Evolutionary conservation across 1,284 basidiomycete species (phyloP).

Genomic region (Malassezia dermatis): DNA sequence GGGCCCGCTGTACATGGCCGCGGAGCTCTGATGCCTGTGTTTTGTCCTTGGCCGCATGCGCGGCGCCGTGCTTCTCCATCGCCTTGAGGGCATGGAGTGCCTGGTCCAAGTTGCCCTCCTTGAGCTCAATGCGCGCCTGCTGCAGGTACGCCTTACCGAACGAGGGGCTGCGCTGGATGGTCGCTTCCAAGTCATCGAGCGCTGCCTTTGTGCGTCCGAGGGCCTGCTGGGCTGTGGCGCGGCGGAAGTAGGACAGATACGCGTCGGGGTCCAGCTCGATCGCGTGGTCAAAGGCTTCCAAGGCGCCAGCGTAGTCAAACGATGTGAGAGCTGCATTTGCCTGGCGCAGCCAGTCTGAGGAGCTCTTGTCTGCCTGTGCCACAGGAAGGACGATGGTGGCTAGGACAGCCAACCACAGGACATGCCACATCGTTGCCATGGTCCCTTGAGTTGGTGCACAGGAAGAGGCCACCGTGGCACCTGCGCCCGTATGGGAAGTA

Average conservation of each 20-base stretch:
- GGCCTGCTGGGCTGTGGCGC: constrained; percentile 43
- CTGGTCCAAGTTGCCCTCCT: constrained; percentile 36
- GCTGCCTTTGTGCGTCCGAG: constrained; percentile 39
- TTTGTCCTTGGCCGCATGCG: not conserved
- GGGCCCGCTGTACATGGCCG: not conserved
- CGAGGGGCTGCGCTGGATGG: constrained; percentile 34
- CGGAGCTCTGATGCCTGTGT: constrained; percentile 1
- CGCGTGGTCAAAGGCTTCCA: constrained; percentile 33
- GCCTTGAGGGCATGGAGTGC: constrained; percentile 23
- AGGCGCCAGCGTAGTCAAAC: constrained; percentile 31
- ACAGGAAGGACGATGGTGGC: not conserved
- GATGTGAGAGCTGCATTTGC: constrained; percentile 34
- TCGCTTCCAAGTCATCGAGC: constrained; percentile 30
- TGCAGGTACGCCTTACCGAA: constrained; percentile 42
- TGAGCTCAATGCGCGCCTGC: constrained; percentile 34
- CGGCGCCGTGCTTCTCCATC: not conserved
- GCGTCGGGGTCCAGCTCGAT: constrained; percentile 28
- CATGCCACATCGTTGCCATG: not conserved
- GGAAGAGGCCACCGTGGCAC: constrained; percentile 3
- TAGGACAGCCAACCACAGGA: not conserved
- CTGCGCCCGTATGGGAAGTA: not conserved
- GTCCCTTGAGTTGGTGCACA: constrained; percentile 2
- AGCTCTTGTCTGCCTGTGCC: constrained; percentile 7
- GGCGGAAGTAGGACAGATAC: constrained; percentile 43
- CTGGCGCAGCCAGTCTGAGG: constrained; percentile 11